Evolutionary conservation across 2,329 filamentous ascomycete species (phyloP).

Genomic region (Pseudogymnoascus sp.): DNA sequence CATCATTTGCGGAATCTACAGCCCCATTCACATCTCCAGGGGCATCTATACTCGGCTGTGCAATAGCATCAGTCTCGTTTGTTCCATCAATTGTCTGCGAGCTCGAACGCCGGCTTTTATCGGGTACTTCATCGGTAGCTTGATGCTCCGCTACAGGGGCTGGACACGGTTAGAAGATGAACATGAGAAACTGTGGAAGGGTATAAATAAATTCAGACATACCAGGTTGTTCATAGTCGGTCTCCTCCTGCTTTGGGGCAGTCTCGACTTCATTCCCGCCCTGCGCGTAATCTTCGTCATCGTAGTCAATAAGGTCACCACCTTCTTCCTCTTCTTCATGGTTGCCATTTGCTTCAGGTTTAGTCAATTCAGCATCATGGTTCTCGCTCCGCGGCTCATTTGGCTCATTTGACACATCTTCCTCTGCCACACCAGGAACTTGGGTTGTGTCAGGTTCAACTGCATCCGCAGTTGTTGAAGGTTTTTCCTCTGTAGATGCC

Average conservation of each 20-base stretch:
- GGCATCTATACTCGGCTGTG: slow-evolving; percentile 1
- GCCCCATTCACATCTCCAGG: background rate
- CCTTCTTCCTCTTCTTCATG: slow-evolving; percentile 22
- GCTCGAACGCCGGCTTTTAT: slow-evolving; percentile 18
- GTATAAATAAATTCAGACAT: background rate
- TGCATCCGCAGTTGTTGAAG: background rate
- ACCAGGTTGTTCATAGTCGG: slow-evolving; percentile 18
- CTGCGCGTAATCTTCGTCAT: slow-evolving; percentile 35
- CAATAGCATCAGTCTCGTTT: background rate
- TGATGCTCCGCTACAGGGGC: slow-evolving; percentile 20
- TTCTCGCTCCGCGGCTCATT: background rate
- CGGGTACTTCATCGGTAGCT: slow-evolving; percentile 19
- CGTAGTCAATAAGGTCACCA: slow-evolving; percentile 43
- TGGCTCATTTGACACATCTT: background rate
- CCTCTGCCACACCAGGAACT: background rate
- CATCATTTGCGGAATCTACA: background rate
- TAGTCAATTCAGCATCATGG: background rate
- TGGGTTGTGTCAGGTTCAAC: background rate
- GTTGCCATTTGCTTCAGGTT: background rate
- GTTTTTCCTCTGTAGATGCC: slow-evolving; percentile 10
- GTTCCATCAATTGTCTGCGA: slow-evolving; percentile 11
- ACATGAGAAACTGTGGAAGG: slow-evolving; percentile 19
- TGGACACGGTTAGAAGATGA: slow-evolving; percentile 23
- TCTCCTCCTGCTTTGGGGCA: slow-evolving; percentile 9
- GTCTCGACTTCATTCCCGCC: background rate